Conservation (phyloP, 2,329 filamentous ascomycete genomes). For the Monilinia polystroma region DNA sequence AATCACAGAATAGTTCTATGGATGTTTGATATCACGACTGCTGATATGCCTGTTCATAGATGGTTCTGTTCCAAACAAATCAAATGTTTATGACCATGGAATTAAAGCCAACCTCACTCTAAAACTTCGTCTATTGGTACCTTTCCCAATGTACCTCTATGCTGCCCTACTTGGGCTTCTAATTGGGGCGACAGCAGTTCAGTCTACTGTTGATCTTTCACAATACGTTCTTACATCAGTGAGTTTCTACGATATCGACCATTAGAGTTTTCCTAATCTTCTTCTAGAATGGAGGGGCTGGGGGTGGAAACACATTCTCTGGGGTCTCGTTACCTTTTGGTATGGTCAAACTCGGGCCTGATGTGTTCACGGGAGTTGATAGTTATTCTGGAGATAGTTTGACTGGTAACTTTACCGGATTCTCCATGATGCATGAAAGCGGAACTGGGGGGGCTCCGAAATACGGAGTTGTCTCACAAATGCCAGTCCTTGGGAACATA, state of each 20-base stretch:
- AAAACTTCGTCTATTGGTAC: background rate
- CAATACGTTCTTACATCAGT: conserved; percentile 24
- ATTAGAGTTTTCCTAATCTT: background rate
- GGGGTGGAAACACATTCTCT: conserved; percentile 27
- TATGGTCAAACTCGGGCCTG: conserved; percentile 28
- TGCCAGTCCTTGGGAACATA: conserved; percentile 52
- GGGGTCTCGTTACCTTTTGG: conserved; percentile 28
- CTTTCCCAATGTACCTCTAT: conserved; percentile 12
- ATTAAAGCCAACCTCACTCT: background rate
- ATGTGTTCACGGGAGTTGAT: conserved; percentile 45
- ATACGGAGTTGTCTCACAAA: conserved; percentile 62
- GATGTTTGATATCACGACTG: background rate
- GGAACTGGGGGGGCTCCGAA: conserved; percentile 69
- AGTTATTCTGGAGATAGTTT: conserved; percentile 53
- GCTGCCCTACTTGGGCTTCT: conserved; percentile 13
- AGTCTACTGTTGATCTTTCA: conserved; percentile 18
- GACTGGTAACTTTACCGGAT: conserved; percentile 55
- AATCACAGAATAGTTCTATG: background rate
- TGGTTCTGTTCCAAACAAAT: background rate
- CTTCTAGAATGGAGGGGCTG: conserved; percentile 16
- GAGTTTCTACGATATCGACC: background rate
- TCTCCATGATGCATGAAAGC: conserved; percentile 63
- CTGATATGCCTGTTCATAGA: background rate
- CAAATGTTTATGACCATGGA: background rate
- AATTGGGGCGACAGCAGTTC: background rate